Evolutionary conservation across 345 rosid genomes (phyloP), one percentile per base, ranked within the genome.

Genomic region (Mangifera indica): DNA sequence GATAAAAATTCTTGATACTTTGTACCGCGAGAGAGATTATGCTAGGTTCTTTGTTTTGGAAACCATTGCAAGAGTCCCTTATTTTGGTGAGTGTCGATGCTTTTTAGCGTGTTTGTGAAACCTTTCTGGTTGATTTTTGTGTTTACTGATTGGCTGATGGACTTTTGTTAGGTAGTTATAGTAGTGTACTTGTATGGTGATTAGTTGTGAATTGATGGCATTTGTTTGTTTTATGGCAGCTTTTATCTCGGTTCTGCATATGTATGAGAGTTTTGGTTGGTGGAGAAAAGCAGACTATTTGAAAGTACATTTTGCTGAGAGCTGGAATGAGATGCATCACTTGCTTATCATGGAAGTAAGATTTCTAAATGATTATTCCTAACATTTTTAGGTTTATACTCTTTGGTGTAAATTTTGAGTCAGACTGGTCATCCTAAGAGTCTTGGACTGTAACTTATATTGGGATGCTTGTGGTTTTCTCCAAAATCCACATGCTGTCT

Each of bases 251-350:
- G 93, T 95, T 74, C 84, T 95, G 70, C 99, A 95, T 69, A 72
- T 92, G 99, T 95, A 95, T 77, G 99, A 95, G 93, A 95, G 93
- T 78, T 92, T 92, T 82, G 99, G 99, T 70, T 95, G 99, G 99
- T 95, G 99, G 99, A 92, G 99, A 77, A 87, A 89, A 81, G 96
- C 99, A 24, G 98, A 92, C 79, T 95, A 95, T 76, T 45, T 95
- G 44, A 95, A 91, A 86, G 98, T 95, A 37, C 99, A 95, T 76
- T 95, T 95, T 86, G 99, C 99, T 62, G 97, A 95, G 88, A 95
- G 96, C 82, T 95, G 99, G 99, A 95, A 95, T 80, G 98, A 95
- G 82, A 95, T 95, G 99, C 99, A 95, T 65, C 99, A 95, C 84
- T 84, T 95, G 83, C 98, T 95, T 66, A 89, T 95, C 67, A 95